A percentile compares a stretch with the other conserved stretches of the same genome.
Evolutionary conservation across 2,329 filamentous ascomycete genomes (phyloP).

Genomic region (Penicillium nordicum): DNA sequence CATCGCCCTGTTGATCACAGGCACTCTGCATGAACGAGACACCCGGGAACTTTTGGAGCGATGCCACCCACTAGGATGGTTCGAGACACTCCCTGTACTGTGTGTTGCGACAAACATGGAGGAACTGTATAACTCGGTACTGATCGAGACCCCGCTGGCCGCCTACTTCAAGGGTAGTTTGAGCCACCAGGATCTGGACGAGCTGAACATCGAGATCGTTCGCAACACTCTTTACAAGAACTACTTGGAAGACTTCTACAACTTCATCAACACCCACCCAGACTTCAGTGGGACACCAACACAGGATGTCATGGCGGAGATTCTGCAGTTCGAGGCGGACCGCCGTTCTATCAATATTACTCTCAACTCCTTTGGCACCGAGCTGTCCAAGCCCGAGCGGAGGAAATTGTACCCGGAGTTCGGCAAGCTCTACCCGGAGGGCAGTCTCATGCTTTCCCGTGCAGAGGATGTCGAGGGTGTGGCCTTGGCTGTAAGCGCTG

Average conservation of each 20-base stretch:
- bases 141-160: constrained; percentile 93
- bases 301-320: constrained; percentile 90
- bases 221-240: constrained; percentile 99
- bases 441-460: constrained; percentile 87
- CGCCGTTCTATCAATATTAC: constrained; percentile 98
- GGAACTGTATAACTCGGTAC: constrained; percentile 95
- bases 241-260: constrained; percentile 95
- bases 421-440: constrained; percentile 87
- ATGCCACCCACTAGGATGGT: constrained; percentile 97
- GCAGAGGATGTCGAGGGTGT: constrained; percentile 96
- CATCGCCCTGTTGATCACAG: constrained; percentile 94
- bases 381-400: constrained; percentile 86
- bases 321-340: constrained; percentile 95
- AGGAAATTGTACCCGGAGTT: constrained; percentile 95
- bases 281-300: constrained; percentile 88
- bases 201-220: constrained; percentile 98
- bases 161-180: constrained; percentile 97
- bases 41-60: constrained; percentile 91
- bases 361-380: constrained; percentile 96
- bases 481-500: constrained; percentile 85
- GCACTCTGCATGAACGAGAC: constrained; percentile 94
- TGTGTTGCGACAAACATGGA: constrained; percentile 98
- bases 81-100: constrained; percentile 97
- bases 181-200: constrained; percentile 93
- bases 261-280: constrained; percentile 84